Evolutionary conservation across 495 filamentous ascomycete species (phyloP), one percentile per base, ranked within the genome.

Genomic region (Penicillium cataractarum): DNA sequence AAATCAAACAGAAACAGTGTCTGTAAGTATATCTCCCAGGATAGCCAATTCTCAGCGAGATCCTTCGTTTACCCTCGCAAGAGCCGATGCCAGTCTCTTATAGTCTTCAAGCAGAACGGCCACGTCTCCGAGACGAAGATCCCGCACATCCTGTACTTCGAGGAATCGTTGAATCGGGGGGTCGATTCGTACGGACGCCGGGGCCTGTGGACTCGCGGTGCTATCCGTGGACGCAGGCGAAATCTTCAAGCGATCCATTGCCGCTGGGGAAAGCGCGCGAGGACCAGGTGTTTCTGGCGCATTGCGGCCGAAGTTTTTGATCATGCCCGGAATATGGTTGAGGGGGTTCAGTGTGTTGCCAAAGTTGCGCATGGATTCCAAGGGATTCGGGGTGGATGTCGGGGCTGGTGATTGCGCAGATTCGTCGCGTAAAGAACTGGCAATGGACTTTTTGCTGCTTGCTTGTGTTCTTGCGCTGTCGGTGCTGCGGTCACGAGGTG

Each of bases 61-160:
- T 24, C 54, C 61, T 63, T 81, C 46, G 69, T 74, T 61, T 71
- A 82, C 52, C 82, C 71, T 75, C 12, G 62, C 62, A 7, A 82
- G 53, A 10, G 63, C 65, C 39, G 73, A 64, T 4, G 91, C 92
- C 13, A 99, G 77, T 52, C 93, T 80, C 63, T 93, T 88, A 73
- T 98, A 99, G 75, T 97, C 95, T 66, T 85, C 86, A 55, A 99
- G 76, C 62, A 99, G 70, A 59, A 91, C 87, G 40, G 90, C 77
- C 42, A 97, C 88, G 68, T 99, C 95, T 21, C 88, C 87, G 50
- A 98, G 74, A 57, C 82, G 89, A 48, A 99, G 75, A 57, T 98
- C 93, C 7, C 84, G 84, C 8, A 88, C 89, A 74, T 90, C 87
- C 68, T 90, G 82, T 37, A 89, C 74, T 54, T 94, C 91, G 73